Base-by-base conservation (phyloP, 495 filamentous ascomycete species). In the Clohesyomyces aquaticus region DNA sequence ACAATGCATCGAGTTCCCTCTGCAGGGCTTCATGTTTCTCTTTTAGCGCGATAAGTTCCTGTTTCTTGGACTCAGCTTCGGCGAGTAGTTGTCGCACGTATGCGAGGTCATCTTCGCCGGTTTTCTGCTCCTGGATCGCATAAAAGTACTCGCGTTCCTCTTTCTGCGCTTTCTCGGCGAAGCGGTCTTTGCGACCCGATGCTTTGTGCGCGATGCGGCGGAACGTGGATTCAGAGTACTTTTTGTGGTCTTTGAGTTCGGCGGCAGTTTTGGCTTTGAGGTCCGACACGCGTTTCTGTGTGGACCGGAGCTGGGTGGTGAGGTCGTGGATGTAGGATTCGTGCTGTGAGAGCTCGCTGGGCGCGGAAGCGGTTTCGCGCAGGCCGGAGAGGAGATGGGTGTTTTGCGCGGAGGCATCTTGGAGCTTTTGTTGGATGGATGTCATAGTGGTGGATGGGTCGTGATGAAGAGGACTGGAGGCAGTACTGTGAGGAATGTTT, bases 101-200 rank as follows among this genome's bases (percentile, higher is more conserved):
- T 1, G 72, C 70, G 12, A 76, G 71, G 16, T 72, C 58, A 18
- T 77, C 72, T 56, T 78, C 73, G 16, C 70, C 74, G 21, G 73
- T 66, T 26, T 74, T 71, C 63, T 79, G 76, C 27, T 71, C 41
- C 32, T 79, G 75, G 48, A 80, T 68, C 6, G 76, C 78, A 11
- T 76, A 73, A 32, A 80, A 75, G 65, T 81, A 81, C 57, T 82
- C 79, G 16, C 65, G 63, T 71, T 81, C 81, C 55, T 82, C 80
- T 67, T 81, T 81, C 19, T 70, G 63, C 16, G 77, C 78, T 45
- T 72, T 73, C 14, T 69, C 72, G 19, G 65, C 73, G 63, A 81
- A 79, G 38, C 57, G 19, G 18, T 74, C 75, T 14, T 68, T 74
- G 55, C 75, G 75, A 23, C 80, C 78, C 9, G 75, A 69, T 0